Evolutionary conservation across 805 yeast genomes (phyloP).

Genomic region (Lipomyces yamanashiensis): DNA sequence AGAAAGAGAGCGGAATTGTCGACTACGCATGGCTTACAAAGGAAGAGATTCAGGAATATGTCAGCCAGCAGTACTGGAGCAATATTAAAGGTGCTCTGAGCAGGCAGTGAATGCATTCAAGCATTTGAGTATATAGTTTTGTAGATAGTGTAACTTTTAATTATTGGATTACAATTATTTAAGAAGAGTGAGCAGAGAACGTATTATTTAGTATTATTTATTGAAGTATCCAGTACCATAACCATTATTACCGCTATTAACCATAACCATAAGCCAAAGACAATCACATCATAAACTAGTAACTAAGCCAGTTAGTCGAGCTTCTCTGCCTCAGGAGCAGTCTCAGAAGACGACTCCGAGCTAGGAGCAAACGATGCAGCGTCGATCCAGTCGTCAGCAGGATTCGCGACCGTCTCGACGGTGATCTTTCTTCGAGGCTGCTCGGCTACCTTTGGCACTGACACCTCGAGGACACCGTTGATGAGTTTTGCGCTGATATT

Average conservation of each 20-base stretch:
- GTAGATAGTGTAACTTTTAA: conserved; percentile 1
- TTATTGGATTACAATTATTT: background rate
- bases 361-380: conserved; percentile 10
- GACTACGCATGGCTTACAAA: conserved; percentile 84
- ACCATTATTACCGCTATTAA: background rate
- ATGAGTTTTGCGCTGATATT: conserved; percentile 53
- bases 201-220: background rate
- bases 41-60: conserved; percentile 67
- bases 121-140: conserved; percentile 3
- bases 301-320: conserved; percentile 14
- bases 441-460: conserved; percentile 48
- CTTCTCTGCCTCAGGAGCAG: conserved; percentile 26
- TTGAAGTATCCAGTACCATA: background rate
- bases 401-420: conserved; percentile 30
- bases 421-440: conserved; percentile 26
- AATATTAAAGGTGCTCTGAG: conserved; percentile 8
- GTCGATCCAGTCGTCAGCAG: conserved; percentile 34
- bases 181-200: background rate
- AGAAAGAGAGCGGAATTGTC: conserved; percentile 46
- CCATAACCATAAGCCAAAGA: background rate
- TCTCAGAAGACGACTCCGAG: background rate
- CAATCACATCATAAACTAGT: background rate
- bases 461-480: conserved; percentile 53
- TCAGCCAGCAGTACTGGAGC: conserved; percentile 53
- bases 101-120: background rate